phyloP scores from a whole-genome alignment of 2,329 filamentous ascomycete genomes.

The Phaeosphaeriaceae sp. region DNA sequence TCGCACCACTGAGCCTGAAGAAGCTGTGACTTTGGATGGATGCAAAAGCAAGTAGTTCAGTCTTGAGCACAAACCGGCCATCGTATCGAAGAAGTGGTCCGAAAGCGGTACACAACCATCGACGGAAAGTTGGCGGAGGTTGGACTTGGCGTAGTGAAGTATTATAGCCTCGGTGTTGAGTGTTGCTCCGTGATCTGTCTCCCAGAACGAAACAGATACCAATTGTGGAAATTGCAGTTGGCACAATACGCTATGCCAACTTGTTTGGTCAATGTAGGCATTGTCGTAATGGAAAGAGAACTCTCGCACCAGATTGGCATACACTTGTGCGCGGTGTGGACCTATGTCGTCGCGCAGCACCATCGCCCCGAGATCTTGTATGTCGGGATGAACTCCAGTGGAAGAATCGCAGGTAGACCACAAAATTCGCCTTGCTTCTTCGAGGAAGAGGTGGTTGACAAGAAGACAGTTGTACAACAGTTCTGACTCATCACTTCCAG shows the following conservation, averaged over 20 bases:
- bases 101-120: background rate
- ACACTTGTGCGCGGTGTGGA: background rate
- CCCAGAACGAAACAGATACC: background rate
- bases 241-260: background rate
- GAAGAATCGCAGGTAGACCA: background rate
- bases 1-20: background rate
- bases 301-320: background rate
- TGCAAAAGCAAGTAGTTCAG: background rate
- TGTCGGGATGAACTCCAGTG: background rate
- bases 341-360: background rate
- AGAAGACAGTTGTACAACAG: background rate
- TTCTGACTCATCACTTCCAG: background rate
- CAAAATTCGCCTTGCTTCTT: background rate
- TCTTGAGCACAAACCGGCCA: background rate
- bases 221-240: background rate
- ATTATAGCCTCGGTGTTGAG: background rate
- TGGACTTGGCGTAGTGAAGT: background rate
- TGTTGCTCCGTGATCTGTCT: background rate
- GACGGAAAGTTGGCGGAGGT: background rate
- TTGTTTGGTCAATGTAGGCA: background rate
- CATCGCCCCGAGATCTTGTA: background rate
- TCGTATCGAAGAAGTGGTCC: background rate
- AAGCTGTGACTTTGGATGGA: background rate
- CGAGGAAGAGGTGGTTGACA: background rate
- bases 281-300: background rate